phyloP scores from a whole-genome alignment of 2,329 filamentous ascomycete genomes.

The Cadophora gregata region DNA sequence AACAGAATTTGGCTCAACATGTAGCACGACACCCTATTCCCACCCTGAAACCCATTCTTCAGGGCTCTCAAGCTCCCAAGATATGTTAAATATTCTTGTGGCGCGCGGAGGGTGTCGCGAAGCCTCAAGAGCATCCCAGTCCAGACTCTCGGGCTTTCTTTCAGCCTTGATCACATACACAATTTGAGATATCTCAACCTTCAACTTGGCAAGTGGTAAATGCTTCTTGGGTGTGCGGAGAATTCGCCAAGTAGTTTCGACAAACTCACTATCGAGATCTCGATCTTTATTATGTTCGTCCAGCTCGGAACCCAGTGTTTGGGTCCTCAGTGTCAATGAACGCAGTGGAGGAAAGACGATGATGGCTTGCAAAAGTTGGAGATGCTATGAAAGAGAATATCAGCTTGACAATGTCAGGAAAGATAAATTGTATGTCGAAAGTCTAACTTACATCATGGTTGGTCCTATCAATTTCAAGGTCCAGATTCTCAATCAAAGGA shows the following conservation, averaged over 20 bases:
- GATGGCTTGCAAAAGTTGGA: background rate
- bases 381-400: background rate
- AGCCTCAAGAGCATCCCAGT: background rate
- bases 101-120: background rate
- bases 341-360: background rate
- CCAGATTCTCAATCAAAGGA: background rate
- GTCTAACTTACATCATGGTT: background rate
- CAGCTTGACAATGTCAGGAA: background rate
- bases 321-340: background rate
- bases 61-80: background rate
- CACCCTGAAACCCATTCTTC: background rate
- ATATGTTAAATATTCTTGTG: background rate
- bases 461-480: slow-evolving; percentile 2
- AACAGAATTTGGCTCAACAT: too few relatives aligned
- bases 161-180: background rate
- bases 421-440: background rate
- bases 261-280: background rate
- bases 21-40: too few relatives aligned
- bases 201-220: background rate
- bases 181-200: background rate
- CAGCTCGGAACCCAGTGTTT: background rate
- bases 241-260: background rate
- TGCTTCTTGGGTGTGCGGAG: background rate
- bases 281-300: background rate
- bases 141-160: background rate